Evolutionary conservation across 805 yeast genomes (phyloP).

Genomic region (Danielozyma ontarioensis): DNA sequence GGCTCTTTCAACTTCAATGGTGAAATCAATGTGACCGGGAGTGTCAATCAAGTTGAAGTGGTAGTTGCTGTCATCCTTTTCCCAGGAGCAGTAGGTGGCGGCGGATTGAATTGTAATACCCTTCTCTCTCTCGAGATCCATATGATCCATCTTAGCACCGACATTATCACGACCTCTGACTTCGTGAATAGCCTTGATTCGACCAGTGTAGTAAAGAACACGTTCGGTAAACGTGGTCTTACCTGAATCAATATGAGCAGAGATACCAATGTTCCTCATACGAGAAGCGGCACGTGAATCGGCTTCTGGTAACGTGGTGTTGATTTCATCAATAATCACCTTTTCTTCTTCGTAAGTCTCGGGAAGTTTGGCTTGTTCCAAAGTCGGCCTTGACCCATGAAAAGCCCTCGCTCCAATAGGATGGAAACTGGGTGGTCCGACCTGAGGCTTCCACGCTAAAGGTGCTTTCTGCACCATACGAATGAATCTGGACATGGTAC

Average conservation of each 20-base stretch:
- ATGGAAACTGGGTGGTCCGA: not conserved
- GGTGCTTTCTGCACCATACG: not conserved
- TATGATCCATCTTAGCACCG: constrained; percentile 99
- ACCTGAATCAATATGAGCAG: constrained; percentile 98
- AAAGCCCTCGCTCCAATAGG: constrained; percentile 1
- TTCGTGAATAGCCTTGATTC: constrained; percentile 95
- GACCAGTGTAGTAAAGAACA: constrained; percentile 91
- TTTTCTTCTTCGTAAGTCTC: constrained; percentile 69
- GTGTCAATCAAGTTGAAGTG: constrained; percentile 96
- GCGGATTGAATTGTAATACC: constrained; percentile 99
- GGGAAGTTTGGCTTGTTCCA: constrained; percentile 17
- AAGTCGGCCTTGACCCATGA: constrained; percentile 1
- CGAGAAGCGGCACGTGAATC: constrained; percentile 49
- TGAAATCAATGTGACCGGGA: constrained; percentile 98
- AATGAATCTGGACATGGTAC: not conserved
- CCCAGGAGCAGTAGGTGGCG: constrained; percentile 98
- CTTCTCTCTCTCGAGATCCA: constrained; percentile 97
- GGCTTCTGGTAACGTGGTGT: constrained; percentile 40
- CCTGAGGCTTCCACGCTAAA: not conserved
- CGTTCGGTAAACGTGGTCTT: constrained; percentile 98
- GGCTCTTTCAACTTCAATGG: constrained; percentile 99
- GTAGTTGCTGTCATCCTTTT: constrained; percentile 58
- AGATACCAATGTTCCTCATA: constrained; percentile 92
- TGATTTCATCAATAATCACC: constrained; percentile 57
- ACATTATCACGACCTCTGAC: constrained; percentile 96